Percentiles rank a stretch among this genome's conserved stretches.
These are phyloP conservation scores for Bruguiera parviflora DNA, from an alignment of 345 rosid species.

Conservation along the genomic window DNA sequence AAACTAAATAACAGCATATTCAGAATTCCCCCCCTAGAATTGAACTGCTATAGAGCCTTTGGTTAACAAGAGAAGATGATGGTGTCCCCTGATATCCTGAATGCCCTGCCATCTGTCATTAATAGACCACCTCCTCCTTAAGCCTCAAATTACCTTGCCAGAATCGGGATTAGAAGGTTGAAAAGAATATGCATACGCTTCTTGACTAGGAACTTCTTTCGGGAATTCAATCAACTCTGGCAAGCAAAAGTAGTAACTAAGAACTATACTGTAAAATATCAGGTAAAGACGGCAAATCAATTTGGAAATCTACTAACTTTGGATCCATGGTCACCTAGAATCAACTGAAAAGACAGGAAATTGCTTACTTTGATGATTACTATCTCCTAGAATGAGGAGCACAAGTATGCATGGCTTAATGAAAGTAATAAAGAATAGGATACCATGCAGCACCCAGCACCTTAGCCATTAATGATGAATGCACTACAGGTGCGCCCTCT, in stretches of 20 bases:
- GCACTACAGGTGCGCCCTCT: conserved; percentile 80
- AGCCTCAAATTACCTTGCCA: too few species aligned
- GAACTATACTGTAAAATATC: too few species aligned
- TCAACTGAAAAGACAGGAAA: conserved; percentile 44
- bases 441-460: conserved; percentile 25
- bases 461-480: conserved; percentile 78
- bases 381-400: not conserved
- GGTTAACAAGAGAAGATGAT: conserved; percentile 85
- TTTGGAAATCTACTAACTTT: conserved; percentile 48
- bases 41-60: conserved; percentile 63
- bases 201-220: too few species aligned
- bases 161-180: too few species aligned
- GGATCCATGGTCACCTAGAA: conserved; percentile 50
- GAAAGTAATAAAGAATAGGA: not conserved
- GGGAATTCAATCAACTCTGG: too few species aligned
- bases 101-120: conserved; percentile 58
- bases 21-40: conserved; percentile 36
- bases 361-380: not conserved
- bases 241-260: too few species aligned
- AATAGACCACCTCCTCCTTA: too few species aligned
- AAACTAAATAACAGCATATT: not conserved
- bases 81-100: conserved; percentile 46
- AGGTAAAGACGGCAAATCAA: conserved; percentile 31
- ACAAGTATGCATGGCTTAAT: not conserved
- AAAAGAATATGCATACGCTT: too few species aligned